Base-by-base conservation (phyloP, 805 yeast species). In the Kuraishia capsulata region DNA sequence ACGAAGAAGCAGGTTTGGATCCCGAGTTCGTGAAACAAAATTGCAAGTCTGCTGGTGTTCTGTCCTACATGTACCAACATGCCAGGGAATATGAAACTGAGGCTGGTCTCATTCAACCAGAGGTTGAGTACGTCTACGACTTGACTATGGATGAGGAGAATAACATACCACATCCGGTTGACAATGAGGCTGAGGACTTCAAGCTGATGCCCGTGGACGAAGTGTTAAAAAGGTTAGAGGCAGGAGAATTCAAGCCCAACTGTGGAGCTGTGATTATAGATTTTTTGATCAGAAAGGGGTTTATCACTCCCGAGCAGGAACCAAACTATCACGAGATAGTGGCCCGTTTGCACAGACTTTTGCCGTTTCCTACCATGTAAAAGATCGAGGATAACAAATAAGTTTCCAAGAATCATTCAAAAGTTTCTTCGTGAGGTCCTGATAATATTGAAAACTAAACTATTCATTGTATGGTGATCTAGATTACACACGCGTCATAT, bases 1-100 rank as follows among this genome's bases (percentile, higher is more conserved):
- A 65, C 42, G 98, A 92, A 51, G 98, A 92, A 51, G 97, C 96
- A 0, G 95, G 95, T 0, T 57, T 90, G n/a, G 45, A 51, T 0
- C 62, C 65, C 36, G 67, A 62, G 1, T 71, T 75, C 42, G 78
- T 87, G 2, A 53, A 56, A 37, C 24, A 49, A 3, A 58, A 69
- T 36, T 51, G 76, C 11, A 61, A 49, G 23, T 46, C 78, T 2
- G 78, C 65, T 0, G 97, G 97, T 0, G 78, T 71, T 0, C 60
- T 85, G 1, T 73, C 86, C 17, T 92, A 92, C 53, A 59, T 80
- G 40, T 76, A 67, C 51, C 70, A 64, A 35, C 45, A 52, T 30
- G 47, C 50, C 20, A 35, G 50, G 3, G 43, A 40, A 14, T 65
- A 65, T 37, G 57, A 53, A 5, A 48, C 50, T 1, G 84, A 73